Evolutionary conservation across 352 stramenopile genomes (phyloP).

Genomic region (Phytophthora niederhauseri): DNA sequence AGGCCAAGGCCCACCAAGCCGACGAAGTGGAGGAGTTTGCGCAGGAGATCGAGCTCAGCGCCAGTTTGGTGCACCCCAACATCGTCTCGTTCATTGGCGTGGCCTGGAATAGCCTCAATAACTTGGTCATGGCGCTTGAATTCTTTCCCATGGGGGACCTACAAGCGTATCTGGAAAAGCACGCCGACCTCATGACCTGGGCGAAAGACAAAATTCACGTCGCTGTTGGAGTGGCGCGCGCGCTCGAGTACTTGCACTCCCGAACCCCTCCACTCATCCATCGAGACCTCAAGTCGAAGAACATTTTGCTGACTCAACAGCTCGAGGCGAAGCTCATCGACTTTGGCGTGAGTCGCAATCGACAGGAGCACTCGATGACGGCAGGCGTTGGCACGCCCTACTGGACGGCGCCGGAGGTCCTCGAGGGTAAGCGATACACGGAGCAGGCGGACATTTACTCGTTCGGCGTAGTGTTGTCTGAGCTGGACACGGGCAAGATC

Average conservation of each 20-base stretch:
- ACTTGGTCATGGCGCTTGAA: slow-evolving; percentile 46
- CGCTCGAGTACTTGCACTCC: slow-evolving; percentile 38
- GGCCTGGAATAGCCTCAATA: slow-evolving; percentile 25
- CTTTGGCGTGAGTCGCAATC: slow-evolving; percentile 31
- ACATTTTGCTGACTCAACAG: slow-evolving; percentile 63
- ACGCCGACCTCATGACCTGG: slow-evolving; percentile 26
- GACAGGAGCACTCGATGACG: slow-evolving; percentile 33
- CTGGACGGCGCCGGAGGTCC: slow-evolving; percentile 40
- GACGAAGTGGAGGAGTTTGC: slow-evolving; percentile 1
- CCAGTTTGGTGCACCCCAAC: neutral
- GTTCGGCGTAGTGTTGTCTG: slow-evolving; percentile 40
- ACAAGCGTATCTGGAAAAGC: slow-evolving; percentile 32
- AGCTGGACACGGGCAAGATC: slow-evolving; percentile 36
- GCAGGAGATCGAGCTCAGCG: neutral
- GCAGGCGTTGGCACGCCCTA: slow-evolving; percentile 25
- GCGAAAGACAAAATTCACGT: slow-evolving; percentile 36
- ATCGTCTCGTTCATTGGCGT: neutral
- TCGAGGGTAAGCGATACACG: slow-evolving; percentile 23
- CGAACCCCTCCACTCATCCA: slow-evolving; percentile 29
- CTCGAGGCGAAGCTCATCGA: slow-evolving; percentile 68
- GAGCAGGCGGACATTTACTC: slow-evolving; percentile 43
- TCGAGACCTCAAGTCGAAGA: slow-evolving; percentile 44
- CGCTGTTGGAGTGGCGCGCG: slow-evolving; percentile 33
- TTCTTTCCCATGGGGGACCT: slow-evolving; percentile 46
- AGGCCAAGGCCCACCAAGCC: neutral